A percentile compares a stretch with the other conserved stretches of the same genome.
These are phyloP conservation scores for Rhizophagus clarus DNA, from an alignment of 192 early-diverging fungal species.

Conservation along the genomic window DNA sequence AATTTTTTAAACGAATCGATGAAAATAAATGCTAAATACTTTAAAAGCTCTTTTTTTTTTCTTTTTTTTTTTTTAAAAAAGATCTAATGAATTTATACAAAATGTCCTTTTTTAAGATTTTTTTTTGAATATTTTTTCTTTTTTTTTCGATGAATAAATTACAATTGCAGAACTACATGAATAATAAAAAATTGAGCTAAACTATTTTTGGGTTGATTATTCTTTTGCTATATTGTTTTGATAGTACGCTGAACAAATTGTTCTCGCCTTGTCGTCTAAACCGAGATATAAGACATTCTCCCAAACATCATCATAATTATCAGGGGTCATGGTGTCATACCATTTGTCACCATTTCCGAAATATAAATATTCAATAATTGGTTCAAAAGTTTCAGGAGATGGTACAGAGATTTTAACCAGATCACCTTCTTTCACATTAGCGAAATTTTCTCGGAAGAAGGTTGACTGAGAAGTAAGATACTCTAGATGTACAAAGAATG, in stretches of 20 bases:
- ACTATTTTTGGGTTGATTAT: no score
- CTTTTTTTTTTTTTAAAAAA: no score
- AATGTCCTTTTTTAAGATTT: no score
- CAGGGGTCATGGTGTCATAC: not conserved
- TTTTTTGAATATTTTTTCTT: no score
- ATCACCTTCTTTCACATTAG: not conserved
- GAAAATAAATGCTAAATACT: no score
- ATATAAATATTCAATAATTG: slow-evolving; percentile 11
- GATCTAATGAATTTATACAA: no score
- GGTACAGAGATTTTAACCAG: not conserved
- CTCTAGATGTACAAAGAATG: not conserved
- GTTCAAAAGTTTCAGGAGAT: slow-evolving; percentile 6
- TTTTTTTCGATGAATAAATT: no score
- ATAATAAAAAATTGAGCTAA: no score
- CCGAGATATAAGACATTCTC: not conserved
- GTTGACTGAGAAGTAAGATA: not conserved
- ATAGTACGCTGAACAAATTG: not conserved
- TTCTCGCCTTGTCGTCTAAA: not conserved
- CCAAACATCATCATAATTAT: not conserved
- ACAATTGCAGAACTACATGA: no score
- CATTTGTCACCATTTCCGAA: not conserved
- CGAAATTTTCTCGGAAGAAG: not conserved
- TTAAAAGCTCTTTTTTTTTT: no score
- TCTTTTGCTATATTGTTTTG: no score
- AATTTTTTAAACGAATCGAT: no score